Percentiles rank a stretch among this genome's conserved stretches.
Evolutionary conservation across 768 basidiomycete genomes (phyloP).

Genomic region (Suillus spraguei): DNA sequence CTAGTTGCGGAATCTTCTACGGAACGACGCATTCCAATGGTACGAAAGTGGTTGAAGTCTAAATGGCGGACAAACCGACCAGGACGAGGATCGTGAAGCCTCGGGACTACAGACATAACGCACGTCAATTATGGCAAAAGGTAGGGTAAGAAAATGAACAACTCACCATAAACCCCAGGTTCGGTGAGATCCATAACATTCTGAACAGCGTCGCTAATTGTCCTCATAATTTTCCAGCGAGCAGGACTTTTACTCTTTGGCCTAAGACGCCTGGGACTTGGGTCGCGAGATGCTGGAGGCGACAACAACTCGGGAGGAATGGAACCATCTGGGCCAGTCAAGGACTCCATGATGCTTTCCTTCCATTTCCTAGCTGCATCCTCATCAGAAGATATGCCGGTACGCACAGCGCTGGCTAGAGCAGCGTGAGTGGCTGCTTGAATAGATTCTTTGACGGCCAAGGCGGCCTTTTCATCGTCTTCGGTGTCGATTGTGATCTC

Average conservation of each 20-base stretch:
- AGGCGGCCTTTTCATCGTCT: constrained; percentile 63
- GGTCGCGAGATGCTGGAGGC: constrained; percentile 80
- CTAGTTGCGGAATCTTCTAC: constrained; percentile 87
- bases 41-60: constrained; percentile 96
- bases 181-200: constrained; percentile 62
- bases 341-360: constrained; percentile 57
- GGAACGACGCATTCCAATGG: constrained; percentile 93
- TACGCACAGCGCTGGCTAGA: constrained; percentile 44
- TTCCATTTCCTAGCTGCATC: constrained; percentile 54
- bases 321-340: constrained; percentile 65
- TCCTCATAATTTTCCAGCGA: constrained; percentile 79
- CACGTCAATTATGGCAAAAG: constrained; percentile 13
- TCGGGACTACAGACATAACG: constrained; percentile 52
- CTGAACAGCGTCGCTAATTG: constrained; percentile 79
- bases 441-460: constrained; percentile 68
- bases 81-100: constrained; percentile 68
- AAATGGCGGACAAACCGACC: constrained; percentile 84
- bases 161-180: constrained; percentile 74
- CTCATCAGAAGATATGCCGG: constrained; percentile 40
- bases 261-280: constrained; percentile 75
- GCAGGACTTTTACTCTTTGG: constrained; percentile 81
- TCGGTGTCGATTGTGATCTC: constrained; percentile 71
- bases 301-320: constrained; percentile 78
- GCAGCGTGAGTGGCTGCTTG: constrained; percentile 68
- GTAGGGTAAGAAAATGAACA: constrained; percentile 4